Percentiles rank a stretch among this genome's conserved stretches.
These are phyloP conservation scores for Dendrothele bispora DNA, from an alignment of 768 basidiomycete species.

Conservation along the genomic window DNA sequence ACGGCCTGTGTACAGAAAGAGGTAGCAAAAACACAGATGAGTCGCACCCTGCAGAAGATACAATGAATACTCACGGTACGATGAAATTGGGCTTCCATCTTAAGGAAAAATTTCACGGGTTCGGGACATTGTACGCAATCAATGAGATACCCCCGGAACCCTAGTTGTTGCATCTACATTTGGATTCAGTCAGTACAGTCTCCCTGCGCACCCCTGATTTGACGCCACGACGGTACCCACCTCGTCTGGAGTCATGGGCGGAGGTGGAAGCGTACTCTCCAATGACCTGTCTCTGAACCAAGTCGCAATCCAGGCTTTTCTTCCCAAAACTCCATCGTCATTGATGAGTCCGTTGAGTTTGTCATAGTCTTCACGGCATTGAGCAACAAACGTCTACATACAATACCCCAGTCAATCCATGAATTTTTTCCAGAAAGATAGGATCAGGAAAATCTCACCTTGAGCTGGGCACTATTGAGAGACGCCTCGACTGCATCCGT, in stretches of 20 bases:
- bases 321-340: constrained; percentile 57
- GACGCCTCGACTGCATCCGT: constrained; percentile 75
- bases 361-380: constrained; percentile 80
- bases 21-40: neutral
- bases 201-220: too few relatives aligned
- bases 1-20: constrained; percentile 51
- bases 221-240: constrained; percentile 32
- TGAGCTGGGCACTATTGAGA: constrained; percentile 58
- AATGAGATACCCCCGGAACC: constrained; percentile 83
- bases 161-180: constrained; percentile 53
- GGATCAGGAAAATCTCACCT: constrained; percentile 42
- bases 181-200: neutral
- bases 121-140: constrained; percentile 79
- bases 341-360: constrained; percentile 67
- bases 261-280: constrained; percentile 34
- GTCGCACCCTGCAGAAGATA: neutral
- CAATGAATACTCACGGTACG: constrained; percentile 54
- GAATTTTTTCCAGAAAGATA: neutral
- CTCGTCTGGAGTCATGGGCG: constrained; percentile 62
- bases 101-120: constrained; percentile 73
- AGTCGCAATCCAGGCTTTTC: constrained; percentile 55
- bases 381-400: constrained; percentile 78
- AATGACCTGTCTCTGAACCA: constrained; percentile 63
- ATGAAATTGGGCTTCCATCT: constrained; percentile 63
- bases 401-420: too few relatives aligned